Evolutionary conservation across 306 rosid genomes (phyloP), one percentile per base, ranked within the genome.

Genomic region (Prunus padus): DNA sequence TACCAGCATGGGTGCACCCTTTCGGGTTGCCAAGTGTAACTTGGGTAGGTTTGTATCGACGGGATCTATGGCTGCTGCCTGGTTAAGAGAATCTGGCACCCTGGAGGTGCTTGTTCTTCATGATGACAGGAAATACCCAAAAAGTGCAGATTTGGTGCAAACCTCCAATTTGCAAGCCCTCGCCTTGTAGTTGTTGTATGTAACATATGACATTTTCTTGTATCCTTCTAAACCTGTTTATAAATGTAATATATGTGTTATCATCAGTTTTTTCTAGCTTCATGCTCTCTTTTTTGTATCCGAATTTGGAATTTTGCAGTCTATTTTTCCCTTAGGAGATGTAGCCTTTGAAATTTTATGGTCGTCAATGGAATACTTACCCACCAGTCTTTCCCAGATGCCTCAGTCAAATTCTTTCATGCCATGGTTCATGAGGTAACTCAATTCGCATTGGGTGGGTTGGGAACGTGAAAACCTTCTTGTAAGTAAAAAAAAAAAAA

Each of bases 1-100:
- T 1, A 75, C 78, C 15, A 69, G 91, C 80, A 86, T 95, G 77
- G 93, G 95, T 40, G 91, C 98, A 12, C 98, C 98, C n/a, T 95
- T 95, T 64, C 81, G 63, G 61, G 79, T 83, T 12, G 89, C 92
- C 1, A 85, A 87, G 67, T 80, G 80, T 84, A 95, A 95, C 51
- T 33, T 90, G 40, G 97, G 98, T 67, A 90, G 98, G 82, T 88
- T 87, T 69, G 79, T 77, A 55, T 87, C 97, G 3, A 68, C 90
- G 15, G 96, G 98, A 23, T 71, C 91, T 26, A 71, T 85, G 68
- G 84, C 88, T 26, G 87, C 97, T 57, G 83, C 89, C 40, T 95
- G 98, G 97, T 71, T 92, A 77, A 89, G 74, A 82, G 87, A 89
- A 54, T 80, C 97, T 1, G 84, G 86, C 72, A 84, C 93, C 51